Conservation (phyloP, 768 basidiomycete genomes). For the Hortiboletus campestris region DNA sequence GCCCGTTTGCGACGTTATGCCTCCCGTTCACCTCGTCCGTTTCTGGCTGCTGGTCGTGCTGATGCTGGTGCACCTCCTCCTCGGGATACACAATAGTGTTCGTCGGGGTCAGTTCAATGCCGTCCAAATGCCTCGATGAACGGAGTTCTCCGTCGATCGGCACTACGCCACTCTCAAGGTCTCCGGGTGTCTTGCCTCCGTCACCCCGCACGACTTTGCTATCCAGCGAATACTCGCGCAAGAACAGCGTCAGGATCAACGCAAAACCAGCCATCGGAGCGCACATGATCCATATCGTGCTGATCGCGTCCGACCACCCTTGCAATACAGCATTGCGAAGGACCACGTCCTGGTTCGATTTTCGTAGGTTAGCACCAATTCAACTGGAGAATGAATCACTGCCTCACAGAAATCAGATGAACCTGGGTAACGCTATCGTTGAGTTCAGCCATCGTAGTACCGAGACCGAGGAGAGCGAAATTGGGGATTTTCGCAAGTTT, state of each 20-base stretch:
- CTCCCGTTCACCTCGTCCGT: neutral
- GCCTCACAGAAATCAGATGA: constrained; percentile 29
- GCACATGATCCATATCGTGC: constrained; percentile 62
- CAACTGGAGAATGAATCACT: neutral
- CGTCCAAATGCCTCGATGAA: neutral
- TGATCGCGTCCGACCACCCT: constrained; percentile 65
- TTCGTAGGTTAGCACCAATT: neutral
- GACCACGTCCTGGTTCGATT: constrained; percentile 41
- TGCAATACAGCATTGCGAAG: constrained; percentile 44
- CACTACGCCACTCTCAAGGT: constrained; percentile 27
- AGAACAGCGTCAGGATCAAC: constrained; percentile 51
- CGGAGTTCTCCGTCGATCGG: neutral
- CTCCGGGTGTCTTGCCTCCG: constrained; percentile 25
- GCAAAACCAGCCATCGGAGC: constrained; percentile 55
- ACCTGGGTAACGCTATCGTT: constrained; percentile 46
- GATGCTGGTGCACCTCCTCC: neutral
- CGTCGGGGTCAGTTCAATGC: neutral
- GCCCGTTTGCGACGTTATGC: neutral
- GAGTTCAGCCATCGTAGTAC: constrained; percentile 43
- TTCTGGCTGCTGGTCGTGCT: neutral
- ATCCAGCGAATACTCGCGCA: constrained; percentile 60
- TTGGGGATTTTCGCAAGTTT: constrained; percentile 36
- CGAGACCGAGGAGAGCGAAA: constrained; percentile 24
- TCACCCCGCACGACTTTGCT: constrained; percentile 45
- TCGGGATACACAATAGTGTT: neutral